Base-by-base conservation (phyloP, 495 filamentous ascomycete species). In the Astrocystis sublimbata region DNA sequence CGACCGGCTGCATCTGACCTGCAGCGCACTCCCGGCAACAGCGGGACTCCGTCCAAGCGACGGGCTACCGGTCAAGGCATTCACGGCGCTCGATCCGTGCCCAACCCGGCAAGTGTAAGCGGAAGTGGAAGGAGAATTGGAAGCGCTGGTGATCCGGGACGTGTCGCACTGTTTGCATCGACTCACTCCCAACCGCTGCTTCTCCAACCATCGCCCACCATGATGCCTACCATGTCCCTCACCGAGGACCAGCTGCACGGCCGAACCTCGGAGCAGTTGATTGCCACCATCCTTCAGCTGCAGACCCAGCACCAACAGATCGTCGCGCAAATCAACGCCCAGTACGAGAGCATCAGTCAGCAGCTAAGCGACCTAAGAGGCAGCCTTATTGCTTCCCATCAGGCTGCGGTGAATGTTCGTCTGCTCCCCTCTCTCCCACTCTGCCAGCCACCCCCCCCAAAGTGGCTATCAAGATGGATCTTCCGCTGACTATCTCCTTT, bases 1-100 rank as follows among this genome's bases (percentile, higher is more conserved):
- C 70, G 70, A 70, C 67, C 70, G 52, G 70, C 70, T 63, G 67
- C 70, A 70, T 65, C 70, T 65, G 70, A 72, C 65, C 70, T 72
- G 68, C 70, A 72, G 65, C 70, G 65, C 63, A 72, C 50, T 72
- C 62, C 70, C 68, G 70, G 70, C 61, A 51, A 63, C 65, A 72
- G 68, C 68, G 70, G 65, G 65, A 70, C 68, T 62, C 65, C 70
- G 64, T 70, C 70, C 53, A 72, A 72, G 61, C 63, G 68, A 58
- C 70, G 70, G 66, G 70, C 70, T 65, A 68, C 68, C 60, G 67
- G 65, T 61, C 68, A 65, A 53, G 63, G 59, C 58, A 60, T 54
- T 43, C 33, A 38, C 42, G 66, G 62, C 42, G 35, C 63, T 47
- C 67, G 67, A 60, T 65, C 65, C 43, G 58, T 67, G 47, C 63